A percentile compares a stretch with the other conserved stretches of the same genome.
phyloP scores from a whole-genome alignment of 768 basidiomycete genomes.

The Pulveroboletus sp. region DNA sequence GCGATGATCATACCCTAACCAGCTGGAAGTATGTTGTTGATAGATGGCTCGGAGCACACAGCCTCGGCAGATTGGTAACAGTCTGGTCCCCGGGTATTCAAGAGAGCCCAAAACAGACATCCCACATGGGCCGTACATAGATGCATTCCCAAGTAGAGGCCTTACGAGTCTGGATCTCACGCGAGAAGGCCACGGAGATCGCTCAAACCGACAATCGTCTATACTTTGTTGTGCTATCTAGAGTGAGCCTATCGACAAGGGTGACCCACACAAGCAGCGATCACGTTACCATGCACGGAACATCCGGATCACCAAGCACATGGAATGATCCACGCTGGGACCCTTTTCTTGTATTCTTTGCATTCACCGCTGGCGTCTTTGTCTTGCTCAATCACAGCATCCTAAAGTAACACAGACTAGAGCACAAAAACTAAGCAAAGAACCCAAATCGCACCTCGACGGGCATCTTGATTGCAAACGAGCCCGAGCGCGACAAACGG shows the following conservation, averaged over 20 bases:
- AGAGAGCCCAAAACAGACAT: too few species aligned
- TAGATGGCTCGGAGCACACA: too few species aligned
- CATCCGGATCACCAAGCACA: conserved; percentile 13
- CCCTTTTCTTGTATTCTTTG: conserved; percentile 20
- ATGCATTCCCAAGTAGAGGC: too few species aligned
- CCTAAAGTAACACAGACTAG: conserved; percentile 11
- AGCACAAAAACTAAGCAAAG: background rate
- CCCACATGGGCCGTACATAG: too few species aligned
- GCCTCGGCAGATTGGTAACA: too few species aligned
- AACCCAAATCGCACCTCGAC: conserved; percentile 20
- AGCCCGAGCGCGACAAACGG: conserved; percentile 19
- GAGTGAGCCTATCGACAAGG: background rate
- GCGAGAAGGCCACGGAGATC: too few species aligned
- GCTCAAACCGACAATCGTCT: too few species aligned
- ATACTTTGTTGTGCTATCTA: too few species aligned
- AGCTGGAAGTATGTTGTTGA: too few species aligned
- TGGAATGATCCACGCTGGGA: conserved; percentile 22
- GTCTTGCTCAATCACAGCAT: conserved; percentile 22
- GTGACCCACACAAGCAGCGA: background rate
- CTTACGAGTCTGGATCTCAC: too few species aligned
- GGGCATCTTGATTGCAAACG: conserved; percentile 23
- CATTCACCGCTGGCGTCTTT: conserved; percentile 14
- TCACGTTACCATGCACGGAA: background rate
- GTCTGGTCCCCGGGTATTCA: too few species aligned
- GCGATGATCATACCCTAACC: too few species aligned